phyloP scores from a whole-genome alignment of 106 monocot species.

The Acorus calamus region DNA sequence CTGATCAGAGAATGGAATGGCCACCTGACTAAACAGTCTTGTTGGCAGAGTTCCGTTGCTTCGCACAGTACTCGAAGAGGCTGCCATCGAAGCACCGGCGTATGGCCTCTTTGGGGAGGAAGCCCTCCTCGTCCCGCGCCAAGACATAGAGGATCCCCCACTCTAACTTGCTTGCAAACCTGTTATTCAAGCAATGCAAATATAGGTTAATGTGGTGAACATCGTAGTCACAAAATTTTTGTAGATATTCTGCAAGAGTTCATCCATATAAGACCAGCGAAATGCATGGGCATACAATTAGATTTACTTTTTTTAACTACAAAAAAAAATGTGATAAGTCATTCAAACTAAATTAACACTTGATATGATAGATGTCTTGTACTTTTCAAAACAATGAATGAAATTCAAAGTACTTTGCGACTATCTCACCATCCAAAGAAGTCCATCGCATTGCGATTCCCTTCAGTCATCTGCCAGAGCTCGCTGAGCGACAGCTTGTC shows the following conservation, averaged over 20 bases:
- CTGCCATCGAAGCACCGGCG: slow-evolving; percentile 82
- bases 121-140: slow-evolving; percentile 70
- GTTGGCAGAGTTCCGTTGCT: slow-evolving; percentile 8
- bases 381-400: neutral
- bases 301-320: too few relatives aligned
- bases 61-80: slow-evolving; percentile 66
- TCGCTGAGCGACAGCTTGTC: slow-evolving; percentile 53
- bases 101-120: slow-evolving; percentile 55
- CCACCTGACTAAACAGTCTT: too few relatives aligned
- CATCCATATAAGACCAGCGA: too few relatives aligned
- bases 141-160: slow-evolving; percentile 63
- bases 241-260: too few relatives aligned
- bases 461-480: slow-evolving; percentile 73
- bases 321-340: too few relatives aligned
- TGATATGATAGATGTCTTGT: neutral
- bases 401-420: neutral
- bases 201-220: too few relatives aligned
- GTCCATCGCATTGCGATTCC: slow-evolving; percentile 35
- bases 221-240: too few relatives aligned
- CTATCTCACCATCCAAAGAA: slow-evolving; percentile 53
- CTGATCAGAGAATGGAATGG: too few relatives aligned
- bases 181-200: slow-evolving; percentile 5
- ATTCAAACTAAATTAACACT: neutral
- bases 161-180: slow-evolving; percentile 56
- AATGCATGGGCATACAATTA: too few relatives aligned